phyloP scores from a whole-genome alignment of 768 basidiomycete genomes.

The Podaxis sp. region DNA sequence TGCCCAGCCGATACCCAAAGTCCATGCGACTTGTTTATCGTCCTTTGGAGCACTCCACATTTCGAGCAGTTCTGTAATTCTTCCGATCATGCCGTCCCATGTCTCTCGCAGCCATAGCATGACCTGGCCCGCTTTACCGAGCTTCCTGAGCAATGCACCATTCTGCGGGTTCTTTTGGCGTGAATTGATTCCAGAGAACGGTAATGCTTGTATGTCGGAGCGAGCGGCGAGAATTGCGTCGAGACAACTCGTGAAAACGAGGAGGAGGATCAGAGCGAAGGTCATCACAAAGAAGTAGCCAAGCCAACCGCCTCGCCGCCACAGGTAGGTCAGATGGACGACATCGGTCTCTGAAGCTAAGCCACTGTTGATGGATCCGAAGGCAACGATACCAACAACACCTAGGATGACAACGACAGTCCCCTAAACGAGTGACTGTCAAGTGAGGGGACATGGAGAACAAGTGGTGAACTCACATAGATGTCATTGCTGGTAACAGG shows the following conservation, averaged over 20 bases:
- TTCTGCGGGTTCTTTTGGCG: conserved; percentile 10
- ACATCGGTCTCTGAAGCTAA: conserved; percentile 74
- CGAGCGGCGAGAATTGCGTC: conserved; percentile 73
- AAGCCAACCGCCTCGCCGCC: conserved; percentile 90
- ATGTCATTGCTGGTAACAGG: conserved; percentile 85
- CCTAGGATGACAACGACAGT: conserved; percentile 82
- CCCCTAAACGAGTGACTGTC: conserved; percentile 44
- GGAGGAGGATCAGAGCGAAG: conserved; percentile 60
- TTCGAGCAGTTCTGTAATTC: conserved; percentile 66
- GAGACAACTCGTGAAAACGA: conserved; percentile 69
- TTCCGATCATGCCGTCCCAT: conserved; percentile 49
- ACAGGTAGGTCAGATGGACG: conserved; percentile 74
- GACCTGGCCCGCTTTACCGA: conserved; percentile 22
- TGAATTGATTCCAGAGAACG: conserved; percentile 38
- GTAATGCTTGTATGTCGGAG: conserved; percentile 62
- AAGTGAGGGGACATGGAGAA: neutral
- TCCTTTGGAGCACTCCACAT: conserved; percentile 74
- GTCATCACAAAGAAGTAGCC: conserved; percentile 84
- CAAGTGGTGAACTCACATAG: conserved; percentile 47
- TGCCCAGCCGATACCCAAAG: conserved; percentile 92
- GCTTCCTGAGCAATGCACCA: conserved; percentile 18
- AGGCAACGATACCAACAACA: conserved; percentile 85
- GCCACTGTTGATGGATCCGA: conserved; percentile 82
- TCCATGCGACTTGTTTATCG: conserved; percentile 87
- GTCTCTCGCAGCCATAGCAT: conserved; percentile 29